A percentile compares a stretch with the other conserved stretches of the same genome.
phyloP scores from a whole-genome alignment of 2,329 filamentous ascomycete species.

The Colletotrichum sublineola region DNA sequence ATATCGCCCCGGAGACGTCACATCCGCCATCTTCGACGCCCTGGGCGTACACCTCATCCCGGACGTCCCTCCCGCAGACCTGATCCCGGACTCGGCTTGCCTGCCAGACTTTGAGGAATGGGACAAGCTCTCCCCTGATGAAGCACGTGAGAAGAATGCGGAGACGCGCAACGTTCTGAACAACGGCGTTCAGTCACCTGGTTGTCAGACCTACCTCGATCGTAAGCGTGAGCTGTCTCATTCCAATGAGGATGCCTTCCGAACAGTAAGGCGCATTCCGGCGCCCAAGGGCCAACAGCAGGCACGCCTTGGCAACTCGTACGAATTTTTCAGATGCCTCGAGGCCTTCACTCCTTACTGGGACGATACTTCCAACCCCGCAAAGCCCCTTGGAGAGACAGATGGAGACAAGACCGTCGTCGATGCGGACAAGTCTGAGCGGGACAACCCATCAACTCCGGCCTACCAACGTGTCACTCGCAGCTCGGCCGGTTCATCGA shows the following conservation, averaged over 20 bases:
- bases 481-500: constrained; percentile 64
- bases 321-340: constrained; percentile 75
- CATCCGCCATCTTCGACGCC: constrained; percentile 65
- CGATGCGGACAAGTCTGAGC: constrained; percentile 40
- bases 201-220: constrained; percentile 70
- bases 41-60: constrained; percentile 69
- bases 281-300: constrained; percentile 66
- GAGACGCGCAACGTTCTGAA: constrained; percentile 63
- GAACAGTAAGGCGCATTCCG: constrained; percentile 70
- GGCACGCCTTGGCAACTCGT: constrained; percentile 71
- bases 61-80: constrained; percentile 60
- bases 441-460: constrained; percentile 19
- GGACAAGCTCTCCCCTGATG: constrained; percentile 63
- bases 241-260: constrained; percentile 70
- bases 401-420: constrained; percentile 25
- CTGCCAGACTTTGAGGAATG: constrained; percentile 68
- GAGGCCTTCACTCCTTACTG: constrained; percentile 71
- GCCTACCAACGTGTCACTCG: constrained; percentile 49
- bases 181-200: constrained; percentile 68
- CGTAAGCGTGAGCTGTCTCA: constrained; percentile 69
- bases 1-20: constrained; percentile 65
- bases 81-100: constrained; percentile 67
- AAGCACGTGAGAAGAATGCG: constrained; percentile 63
- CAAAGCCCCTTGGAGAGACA: constrained; percentile 31
- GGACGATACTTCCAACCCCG: constrained; percentile 68